These are phyloP conservation scores for Hanseniaspora meyeri DNA, from an alignment of 805 yeast genomes.

Conservation along the genomic window DNA sequence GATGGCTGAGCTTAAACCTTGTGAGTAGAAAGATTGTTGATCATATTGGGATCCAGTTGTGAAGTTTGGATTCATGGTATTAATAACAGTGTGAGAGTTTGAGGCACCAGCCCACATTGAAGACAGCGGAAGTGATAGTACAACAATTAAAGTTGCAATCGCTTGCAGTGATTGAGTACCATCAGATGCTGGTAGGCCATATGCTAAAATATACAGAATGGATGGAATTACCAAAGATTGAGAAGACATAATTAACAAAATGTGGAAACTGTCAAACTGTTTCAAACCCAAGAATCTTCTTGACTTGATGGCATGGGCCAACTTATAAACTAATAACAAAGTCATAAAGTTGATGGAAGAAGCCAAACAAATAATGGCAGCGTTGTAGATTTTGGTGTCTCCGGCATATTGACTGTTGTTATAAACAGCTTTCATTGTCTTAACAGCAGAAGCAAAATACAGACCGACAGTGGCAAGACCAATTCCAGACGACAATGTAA, in stretches of 20 bases:
- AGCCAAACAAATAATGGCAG: constrained; percentile 53
- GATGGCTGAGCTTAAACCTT: constrained; percentile 11
- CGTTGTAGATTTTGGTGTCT: constrained; percentile 35
- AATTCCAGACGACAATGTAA: constrained; percentile 31
- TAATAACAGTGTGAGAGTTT: constrained; percentile 37
- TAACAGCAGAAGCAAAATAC: constrained; percentile 42
- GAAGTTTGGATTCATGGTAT: constrained; percentile 26
- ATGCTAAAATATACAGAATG: constrained; percentile 47
- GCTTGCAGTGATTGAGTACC: constrained; percentile 35
- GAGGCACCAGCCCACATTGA: constrained; percentile 79
- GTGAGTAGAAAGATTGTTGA: constrained; percentile 11
- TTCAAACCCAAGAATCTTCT: constrained; percentile 66
- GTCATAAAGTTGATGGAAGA: constrained; percentile 55
- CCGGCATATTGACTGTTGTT: constrained; percentile 20
- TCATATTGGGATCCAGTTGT: constrained; percentile 15
- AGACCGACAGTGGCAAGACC: constrained; percentile 47
- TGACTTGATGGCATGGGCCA: constrained; percentile 54
- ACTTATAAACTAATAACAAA: constrained; percentile 48
- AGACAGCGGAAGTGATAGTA: constrained; percentile 66
- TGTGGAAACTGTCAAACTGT: constrained; percentile 74
- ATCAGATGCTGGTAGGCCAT: constrained; percentile 27
- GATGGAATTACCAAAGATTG: constrained; percentile 80
- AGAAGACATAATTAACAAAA: constrained; percentile 63
- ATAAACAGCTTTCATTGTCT: constrained; percentile 31
- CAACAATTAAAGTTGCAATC: constrained; percentile 49